Evolutionary conservation across 2,329 filamentous ascomycete species (phyloP).

Genomic region (Magnaporthales sp.): DNA sequence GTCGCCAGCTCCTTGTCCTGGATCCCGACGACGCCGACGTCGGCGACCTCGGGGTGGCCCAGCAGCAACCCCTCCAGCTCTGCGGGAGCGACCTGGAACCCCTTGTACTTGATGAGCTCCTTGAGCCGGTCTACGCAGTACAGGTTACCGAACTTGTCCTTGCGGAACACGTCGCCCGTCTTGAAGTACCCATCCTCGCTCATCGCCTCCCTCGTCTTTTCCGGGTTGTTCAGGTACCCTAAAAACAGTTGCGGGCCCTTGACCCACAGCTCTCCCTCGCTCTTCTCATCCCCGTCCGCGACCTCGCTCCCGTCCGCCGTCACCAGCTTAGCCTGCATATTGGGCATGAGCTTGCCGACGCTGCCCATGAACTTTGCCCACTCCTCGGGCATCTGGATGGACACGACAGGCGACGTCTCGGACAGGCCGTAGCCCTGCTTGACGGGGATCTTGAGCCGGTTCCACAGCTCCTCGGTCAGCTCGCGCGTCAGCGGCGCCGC

Average conservation of each 20-base stretch:
- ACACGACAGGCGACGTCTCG: constrained; percentile 75
- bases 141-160: constrained; percentile 70
- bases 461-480: constrained; percentile 67
- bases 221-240: constrained; percentile 68
- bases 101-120: constrained; percentile 57
- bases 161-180: constrained; percentile 78
- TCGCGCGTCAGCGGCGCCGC: constrained; percentile 79
- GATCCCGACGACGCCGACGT: constrained; percentile 56
- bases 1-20: constrained; percentile 52
- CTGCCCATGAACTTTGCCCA: constrained; percentile 72
- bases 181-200: constrained; percentile 69
- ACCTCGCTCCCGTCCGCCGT: constrained; percentile 23
- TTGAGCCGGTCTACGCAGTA: constrained; percentile 86
- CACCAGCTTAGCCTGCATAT: constrained; percentile 76
- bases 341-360: constrained; percentile 69
- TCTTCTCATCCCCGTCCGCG: constrained; percentile 44
- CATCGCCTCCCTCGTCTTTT: constrained; percentile 62
- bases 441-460: constrained; percentile 65
- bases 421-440: constrained; percentile 92
- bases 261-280: constrained; percentile 66
- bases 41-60: constrained; percentile 33
- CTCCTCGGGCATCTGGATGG: constrained; percentile 63
- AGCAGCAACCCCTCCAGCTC: constrained; percentile 47
- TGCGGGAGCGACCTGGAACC: constrained; percentile 62
- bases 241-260: constrained; percentile 73